A percentile compares a stretch with the other conserved stretches of the same genome.
Conservation (phyloP, 345 rosid genomes). For the Pistacia atlantica region DNA sequence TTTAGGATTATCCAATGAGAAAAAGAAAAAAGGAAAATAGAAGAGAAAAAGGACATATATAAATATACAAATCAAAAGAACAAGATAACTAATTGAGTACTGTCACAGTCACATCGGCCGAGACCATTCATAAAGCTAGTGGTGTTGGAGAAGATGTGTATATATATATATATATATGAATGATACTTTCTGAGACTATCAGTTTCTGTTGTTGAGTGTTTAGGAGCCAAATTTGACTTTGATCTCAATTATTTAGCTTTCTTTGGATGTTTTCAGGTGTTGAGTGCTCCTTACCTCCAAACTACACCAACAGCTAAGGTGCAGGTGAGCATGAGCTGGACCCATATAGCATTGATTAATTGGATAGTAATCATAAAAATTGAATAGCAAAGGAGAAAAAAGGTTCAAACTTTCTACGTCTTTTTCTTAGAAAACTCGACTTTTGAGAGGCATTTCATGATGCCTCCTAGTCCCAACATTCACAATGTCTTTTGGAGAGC, state of each 20-base stretch:
- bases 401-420: not conserved
- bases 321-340: conserved; percentile 50
- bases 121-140: not conserved
- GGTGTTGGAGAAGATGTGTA: not conserved
- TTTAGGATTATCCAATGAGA: not conserved
- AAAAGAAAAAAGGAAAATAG: not conserved
- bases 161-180: not conserved
- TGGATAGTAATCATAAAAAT: not conserved
- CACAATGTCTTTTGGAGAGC: not conserved
- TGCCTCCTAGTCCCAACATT: not conserved
- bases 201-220: not conserved
- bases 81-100: not conserved
- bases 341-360: not conserved
- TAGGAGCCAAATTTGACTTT: conserved; percentile 11
- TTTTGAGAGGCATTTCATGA: not conserved
- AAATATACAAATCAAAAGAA: conserved; percentile 3
- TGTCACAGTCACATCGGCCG: not conserved
- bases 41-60: not conserved
- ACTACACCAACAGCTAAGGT: conserved; percentile 38
- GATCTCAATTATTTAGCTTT: conserved; percentile 13
- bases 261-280: conserved; percentile 59
- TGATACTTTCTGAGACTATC: not conserved
- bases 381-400: not conserved
- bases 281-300: conserved; percentile 96
- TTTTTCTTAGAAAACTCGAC: not conserved